Evolutionary conservation across 1,139 yeast genomes (phyloP), one percentile per base, ranked within the genome.

Genomic region (Yamadazyma jaroonii): DNA sequence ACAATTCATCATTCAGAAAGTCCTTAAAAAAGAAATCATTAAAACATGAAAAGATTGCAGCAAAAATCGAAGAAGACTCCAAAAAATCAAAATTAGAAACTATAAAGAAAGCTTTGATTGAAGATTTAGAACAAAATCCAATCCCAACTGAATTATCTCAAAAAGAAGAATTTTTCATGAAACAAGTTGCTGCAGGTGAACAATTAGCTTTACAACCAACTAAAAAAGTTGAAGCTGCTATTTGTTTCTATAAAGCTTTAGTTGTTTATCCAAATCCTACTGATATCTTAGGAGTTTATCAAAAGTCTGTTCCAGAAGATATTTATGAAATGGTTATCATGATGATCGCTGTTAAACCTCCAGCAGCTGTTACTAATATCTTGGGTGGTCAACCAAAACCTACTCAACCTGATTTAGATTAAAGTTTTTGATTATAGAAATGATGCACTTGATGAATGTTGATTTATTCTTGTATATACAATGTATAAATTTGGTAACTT

Each of bases 201-300:
- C 81, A 79, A 60, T 67, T 81, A 47, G 74, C 83, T 40, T 61
- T 67, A 34, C 59, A 68, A 30, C 79, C 84, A 46, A 79, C 77
- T 44, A 69, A 73, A 51, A 83, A 81, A 59, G 63, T 83, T 45
- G 87, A 82, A 42, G 84, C 96, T 31, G 97, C 97, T 30, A 71
- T 89, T 50, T 79, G 85, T 52, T 92, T 89, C 75, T 92, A 92
- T 77, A 86, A 89, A 64, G 97, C 97, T n/a, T 74, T 92, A 57
- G 79, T 87, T 26, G 90, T 89, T 36, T 92, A 90, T 63, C 97
- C 98, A 44, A 85, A 85, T 63, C 98, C 97, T 41, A 84, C 94
- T 41, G 96, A 88, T 52, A 78, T 92, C 51, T 74, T 92, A 59
- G 84, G 84, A 33, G 82, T 92, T 53, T 90, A 87, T 67, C 96